These are phyloP conservation scores for Discostella stelligeroides DNA, from an alignment of 108 stramenopile genomes.

Conservation along the genomic window DNA sequence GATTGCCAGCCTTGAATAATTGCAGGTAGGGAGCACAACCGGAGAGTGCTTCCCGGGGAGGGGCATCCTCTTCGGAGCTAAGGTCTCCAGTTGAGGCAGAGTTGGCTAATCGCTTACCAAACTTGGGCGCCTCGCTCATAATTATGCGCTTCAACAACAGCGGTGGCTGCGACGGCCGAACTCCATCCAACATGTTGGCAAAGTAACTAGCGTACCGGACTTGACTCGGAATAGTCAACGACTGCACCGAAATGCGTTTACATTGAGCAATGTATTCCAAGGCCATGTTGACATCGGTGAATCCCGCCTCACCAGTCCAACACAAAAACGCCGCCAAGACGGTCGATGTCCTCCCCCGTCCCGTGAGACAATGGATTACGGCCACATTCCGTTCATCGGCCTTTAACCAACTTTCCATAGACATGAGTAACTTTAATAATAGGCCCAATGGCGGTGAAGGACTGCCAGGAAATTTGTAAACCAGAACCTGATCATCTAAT, in stretches of 20 bases:
- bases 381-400: conserved; percentile 92
- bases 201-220: conserved; percentile 92
- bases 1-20: conserved; percentile 91
- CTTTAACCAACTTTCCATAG: conserved; percentile 94
- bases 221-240: conserved; percentile 94
- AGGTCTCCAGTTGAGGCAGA: neutral
- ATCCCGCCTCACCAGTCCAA: conserved; percentile 95
- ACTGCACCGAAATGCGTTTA: conserved; percentile 65
- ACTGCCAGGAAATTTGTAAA: conserved; percentile 92
- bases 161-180: conserved; percentile 81
- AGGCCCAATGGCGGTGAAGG: conserved; percentile 95
- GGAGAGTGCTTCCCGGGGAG: conserved; percentile 19
- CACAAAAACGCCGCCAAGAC: conserved; percentile 91
- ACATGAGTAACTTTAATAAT: conserved; percentile 84
- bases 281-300: conserved; percentile 73
- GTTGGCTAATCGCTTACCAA: conserved; percentile 28
- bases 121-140: conserved; percentile 90
- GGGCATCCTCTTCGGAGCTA: neutral
- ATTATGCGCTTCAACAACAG: conserved; percentile 89
- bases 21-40: conserved; percentile 97
- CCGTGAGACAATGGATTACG: conserved; percentile 96
- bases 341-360: conserved; percentile 88
- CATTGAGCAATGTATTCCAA: conserved; percentile 88
- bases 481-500: conserved; percentile 90
- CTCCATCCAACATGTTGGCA: conserved; percentile 88